Evolutionary conservation across 768 basidiomycete genomes (phyloP).

Genomic region (Pisolithus marmoratus): DNA sequence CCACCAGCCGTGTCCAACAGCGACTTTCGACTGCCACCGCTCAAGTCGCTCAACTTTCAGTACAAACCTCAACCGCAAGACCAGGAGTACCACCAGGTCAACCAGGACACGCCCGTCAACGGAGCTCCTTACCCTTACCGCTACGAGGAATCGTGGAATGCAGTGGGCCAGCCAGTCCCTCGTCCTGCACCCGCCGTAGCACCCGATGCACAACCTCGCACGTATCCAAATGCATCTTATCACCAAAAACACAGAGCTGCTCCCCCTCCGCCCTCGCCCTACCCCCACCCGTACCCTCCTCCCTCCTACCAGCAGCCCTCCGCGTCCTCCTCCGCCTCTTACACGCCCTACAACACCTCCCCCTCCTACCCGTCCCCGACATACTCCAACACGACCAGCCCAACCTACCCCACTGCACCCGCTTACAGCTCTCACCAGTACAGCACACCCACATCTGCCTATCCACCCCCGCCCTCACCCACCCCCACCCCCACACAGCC

Average conservation of each 20-base stretch:
- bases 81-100: not conserved
- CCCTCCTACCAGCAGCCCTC: slow-evolving; percentile 6
- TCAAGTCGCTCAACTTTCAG: slow-evolving; percentile 67
- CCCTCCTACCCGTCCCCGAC: slow-evolving; percentile 18
- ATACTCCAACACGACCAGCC: slow-evolving; percentile 16
- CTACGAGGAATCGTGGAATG: not conserved
- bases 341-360: slow-evolving; percentile 17
- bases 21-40: slow-evolving; percentile 58
- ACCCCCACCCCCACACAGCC: slow-evolving; percentile 26
- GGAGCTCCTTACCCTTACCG: slow-evolving; percentile 5
- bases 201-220: slow-evolving; percentile 5
- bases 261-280: slow-evolving; percentile 12
- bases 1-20: slow-evolving; percentile 34
- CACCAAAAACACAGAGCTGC: slow-evolving; percentile 17
- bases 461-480: slow-evolving; percentile 24
- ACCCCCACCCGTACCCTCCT: slow-evolving; percentile 7
- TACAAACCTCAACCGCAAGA: slow-evolving; percentile 32
- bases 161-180: not conserved
- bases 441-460: slow-evolving; percentile 23
- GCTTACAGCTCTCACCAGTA: slow-evolving; percentile 16
- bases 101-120: slow-evolving; percentile 6
- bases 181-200: slow-evolving; percentile 19
- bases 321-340: slow-evolving; percentile 14
- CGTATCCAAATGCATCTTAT: not conserved
- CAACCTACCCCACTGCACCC: slow-evolving; percentile 8